Base-by-base conservation (phyloP, 169 alveolate genomes). In the Theileria orientalis region DNA sequence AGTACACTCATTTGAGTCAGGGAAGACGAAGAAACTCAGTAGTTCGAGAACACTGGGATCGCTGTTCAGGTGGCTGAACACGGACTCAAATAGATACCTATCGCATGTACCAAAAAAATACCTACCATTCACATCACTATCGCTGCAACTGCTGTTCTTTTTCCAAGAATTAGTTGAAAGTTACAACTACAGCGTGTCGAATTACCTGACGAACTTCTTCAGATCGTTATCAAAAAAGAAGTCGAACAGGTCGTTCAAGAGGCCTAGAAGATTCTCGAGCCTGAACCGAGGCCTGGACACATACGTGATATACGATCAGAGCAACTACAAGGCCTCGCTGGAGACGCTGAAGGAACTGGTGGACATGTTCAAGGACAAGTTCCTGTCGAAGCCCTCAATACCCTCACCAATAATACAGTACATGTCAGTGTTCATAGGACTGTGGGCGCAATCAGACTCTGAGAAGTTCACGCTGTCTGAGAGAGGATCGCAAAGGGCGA, bases 21-120 rank as follows among this genome's bases (percentile, higher is more conserved):
- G 1, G 25, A 67, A 62, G 1, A 27, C 77, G 8, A 74, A 33
- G 42, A 44, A 41, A 46, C 13, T 51, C 19, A 68, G 30, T 0
- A n/a, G 78, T 16, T 82, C 89, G 3, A 82, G 73, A 69, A 73
- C 89, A 7, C 52, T 82, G n/a, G 89, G 89, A 29, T 69, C 85
- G 23, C 51, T 82, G n/a, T 82, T 82, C 61, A 3, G 89, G 5
- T 68, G 44, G 73, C 75, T 82, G 21, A 82, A 82, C 69, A 54
- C 76, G 33, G 69, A 47, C 62, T 40, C 59, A 0, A 51, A 63
- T 25, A 67, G 57, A 37, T 74, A 74, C 63, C 46, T 82, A 62
- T 37, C 37, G 63, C 21, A 59, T 27, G 46, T 74, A 23, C 76
- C 84, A 41, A 82, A 67, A 61, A 66, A 82, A 29, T 69, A 54